Conservation (phyloP, 164 flowering plant species). For the Kalanchoe fedtschenkoi region DNA sequence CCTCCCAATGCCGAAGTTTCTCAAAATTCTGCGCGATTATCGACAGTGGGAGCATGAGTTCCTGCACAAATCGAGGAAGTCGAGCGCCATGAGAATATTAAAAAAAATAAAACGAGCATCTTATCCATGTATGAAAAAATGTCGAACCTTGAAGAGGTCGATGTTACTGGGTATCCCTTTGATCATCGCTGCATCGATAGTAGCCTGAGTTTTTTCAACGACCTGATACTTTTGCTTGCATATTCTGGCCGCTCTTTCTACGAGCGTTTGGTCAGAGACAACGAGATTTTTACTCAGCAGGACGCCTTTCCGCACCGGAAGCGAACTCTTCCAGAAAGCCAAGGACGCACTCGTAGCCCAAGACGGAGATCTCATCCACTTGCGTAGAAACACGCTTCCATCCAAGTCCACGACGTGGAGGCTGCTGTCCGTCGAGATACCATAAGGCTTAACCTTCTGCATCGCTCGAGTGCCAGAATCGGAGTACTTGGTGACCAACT, state of each 20-base stretch:
- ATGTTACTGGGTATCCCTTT: slow-evolving; percentile 94
- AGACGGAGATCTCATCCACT: slow-evolving; percentile 83
- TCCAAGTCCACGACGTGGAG: slow-evolving; percentile 62
- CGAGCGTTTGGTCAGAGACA: slow-evolving; percentile 53
- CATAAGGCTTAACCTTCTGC: slow-evolving; percentile 15
- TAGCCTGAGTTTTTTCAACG: slow-evolving; percentile 85
- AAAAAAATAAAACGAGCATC: background rate
- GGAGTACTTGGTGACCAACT: slow-evolving; percentile 31
- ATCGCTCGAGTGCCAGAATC: slow-evolving; percentile 16
- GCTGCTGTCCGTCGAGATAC: slow-evolving; percentile 25
- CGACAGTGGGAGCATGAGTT: slow-evolving; percentile 69
- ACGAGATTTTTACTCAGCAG: slow-evolving; percentile 68
- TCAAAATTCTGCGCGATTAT: slow-evolving; percentile 41
- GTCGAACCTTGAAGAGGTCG: slow-evolving; percentile 79
- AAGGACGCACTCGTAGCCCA: slow-evolving; percentile 63
- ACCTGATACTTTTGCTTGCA: slow-evolving; percentile 50
- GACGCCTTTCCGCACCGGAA: slow-evolving; percentile 37
- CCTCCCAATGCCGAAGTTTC: slow-evolving; percentile 80
- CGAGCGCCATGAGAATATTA: background rate
- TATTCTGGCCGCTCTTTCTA: slow-evolving; percentile 54
- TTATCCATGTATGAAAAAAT: background rate
- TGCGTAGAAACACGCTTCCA: slow-evolving; percentile 79
- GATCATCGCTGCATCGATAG: slow-evolving; percentile 89
- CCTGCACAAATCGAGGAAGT: slow-evolving; percentile 42
- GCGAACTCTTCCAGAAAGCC: slow-evolving; percentile 63